These are phyloP conservation scores for Neurospora sp. DNA, from an alignment of 495 filamentous ascomycete genomes.

Conservation along the genomic window DNA sequence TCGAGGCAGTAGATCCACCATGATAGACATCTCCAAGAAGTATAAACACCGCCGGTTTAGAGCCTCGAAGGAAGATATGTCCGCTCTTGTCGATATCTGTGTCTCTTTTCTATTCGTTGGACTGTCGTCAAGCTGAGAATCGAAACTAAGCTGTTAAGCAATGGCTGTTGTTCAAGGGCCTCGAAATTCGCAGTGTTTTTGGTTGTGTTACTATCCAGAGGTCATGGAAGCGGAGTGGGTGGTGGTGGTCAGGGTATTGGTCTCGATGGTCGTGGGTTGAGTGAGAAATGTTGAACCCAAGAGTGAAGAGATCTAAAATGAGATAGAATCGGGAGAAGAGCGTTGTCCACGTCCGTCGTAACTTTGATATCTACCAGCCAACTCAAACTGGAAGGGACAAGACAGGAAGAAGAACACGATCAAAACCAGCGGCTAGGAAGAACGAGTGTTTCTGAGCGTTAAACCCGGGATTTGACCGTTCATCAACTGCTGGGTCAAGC, in stretches of 20 bases:
- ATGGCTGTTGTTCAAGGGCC: neutral
- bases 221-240: neutral
- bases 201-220: neutral
- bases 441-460: neutral
- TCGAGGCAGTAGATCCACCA: neutral
- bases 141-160: neutral
- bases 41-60: neutral
- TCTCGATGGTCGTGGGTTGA: neutral
- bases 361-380: neutral
- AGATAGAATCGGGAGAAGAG: neutral
- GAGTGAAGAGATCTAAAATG: neutral
- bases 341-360: neutral
- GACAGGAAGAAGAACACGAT: neutral
- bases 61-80: neutral
- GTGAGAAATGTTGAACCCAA: neutral
- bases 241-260: neutral
- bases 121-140: neutral
- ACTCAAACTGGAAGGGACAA: neutral
- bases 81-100: neutral
- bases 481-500: neutral
- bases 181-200: neutral
- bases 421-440: neutral
- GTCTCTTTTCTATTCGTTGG: neutral
- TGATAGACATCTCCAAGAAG: neutral
- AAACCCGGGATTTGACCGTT: neutral